Conservation (phyloP, 495 filamentous ascomycete species). For the Trichocladium uniseriatum region DNA sequence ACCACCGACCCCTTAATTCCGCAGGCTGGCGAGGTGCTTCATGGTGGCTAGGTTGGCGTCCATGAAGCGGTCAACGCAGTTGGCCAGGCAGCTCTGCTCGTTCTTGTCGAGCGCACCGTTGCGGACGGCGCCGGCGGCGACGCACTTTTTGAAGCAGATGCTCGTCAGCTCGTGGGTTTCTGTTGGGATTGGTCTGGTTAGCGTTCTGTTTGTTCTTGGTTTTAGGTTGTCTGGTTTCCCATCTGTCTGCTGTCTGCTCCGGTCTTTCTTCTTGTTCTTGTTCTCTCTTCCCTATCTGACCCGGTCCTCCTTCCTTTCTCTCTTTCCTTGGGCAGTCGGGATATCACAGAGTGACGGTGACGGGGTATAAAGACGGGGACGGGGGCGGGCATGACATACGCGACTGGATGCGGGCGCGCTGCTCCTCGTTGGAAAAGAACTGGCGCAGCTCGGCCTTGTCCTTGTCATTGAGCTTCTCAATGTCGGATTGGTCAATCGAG, state of each 20-base stretch:
- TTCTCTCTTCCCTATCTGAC: too few relatives aligned
- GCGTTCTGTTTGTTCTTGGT: neutral
- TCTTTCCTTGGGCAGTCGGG: too few relatives aligned
- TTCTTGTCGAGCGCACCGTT: slow-evolving; percentile 55
- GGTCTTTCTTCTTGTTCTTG: too few relatives aligned
- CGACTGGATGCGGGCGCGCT: slow-evolving; percentile 71
- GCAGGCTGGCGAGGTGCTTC: slow-evolving; percentile 58
- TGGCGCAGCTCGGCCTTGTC: slow-evolving; percentile 83
- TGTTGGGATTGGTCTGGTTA: slow-evolving; percentile 18
- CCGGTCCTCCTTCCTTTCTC: too few relatives aligned
- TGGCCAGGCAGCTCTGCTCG: slow-evolving; percentile 75
- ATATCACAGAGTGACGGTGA: too few relatives aligned
- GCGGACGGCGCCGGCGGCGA: slow-evolving; percentile 55
- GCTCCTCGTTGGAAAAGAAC: slow-evolving; percentile 67
- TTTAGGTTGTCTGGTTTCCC: neutral
- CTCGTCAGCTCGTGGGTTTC: slow-evolving; percentile 78
- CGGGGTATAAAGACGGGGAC: neutral
- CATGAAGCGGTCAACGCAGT: slow-evolving; percentile 90
- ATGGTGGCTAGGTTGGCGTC: slow-evolving; percentile 75
- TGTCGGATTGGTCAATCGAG: slow-evolving; percentile 39
- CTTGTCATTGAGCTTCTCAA: slow-evolving; percentile 64
- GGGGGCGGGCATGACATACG: slow-evolving; percentile 44
- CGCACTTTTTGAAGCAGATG: slow-evolving; percentile 88
- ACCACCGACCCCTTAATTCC: slow-evolving; percentile 5
- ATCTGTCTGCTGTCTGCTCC: too few relatives aligned